Conservation (phyloP, 345 rosid genomes). For the Dovyalis caffra region DNA sequence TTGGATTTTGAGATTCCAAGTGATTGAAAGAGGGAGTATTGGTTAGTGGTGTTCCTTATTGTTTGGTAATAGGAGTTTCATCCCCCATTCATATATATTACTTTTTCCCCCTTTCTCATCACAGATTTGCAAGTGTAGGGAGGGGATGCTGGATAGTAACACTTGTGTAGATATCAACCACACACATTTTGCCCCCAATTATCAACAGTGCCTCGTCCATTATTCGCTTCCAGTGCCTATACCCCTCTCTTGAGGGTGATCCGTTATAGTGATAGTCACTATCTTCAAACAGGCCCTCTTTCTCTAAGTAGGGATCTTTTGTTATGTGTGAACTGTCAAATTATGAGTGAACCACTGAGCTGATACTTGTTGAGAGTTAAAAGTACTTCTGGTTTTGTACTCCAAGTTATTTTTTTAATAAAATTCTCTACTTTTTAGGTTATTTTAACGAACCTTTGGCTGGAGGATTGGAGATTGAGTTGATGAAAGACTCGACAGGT, state of each 20-base stretch:
- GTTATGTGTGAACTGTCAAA: not conserved
- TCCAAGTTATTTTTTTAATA: not conserved
- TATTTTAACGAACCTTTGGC: not conserved
- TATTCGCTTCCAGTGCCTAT: not conserved
- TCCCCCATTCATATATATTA: not conserved
- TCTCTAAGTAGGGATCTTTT: not conserved
- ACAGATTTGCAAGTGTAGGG: constrained; percentile 11
- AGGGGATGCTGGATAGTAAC: constrained; percentile 6
- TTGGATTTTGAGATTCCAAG: constrained; percentile 10
- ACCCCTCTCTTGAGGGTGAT: constrained; percentile 9
- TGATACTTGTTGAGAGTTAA: constrained; percentile 4
- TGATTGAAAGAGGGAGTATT: constrained; percentile 8
- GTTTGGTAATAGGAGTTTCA: constrained; percentile 3
- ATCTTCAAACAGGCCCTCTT: not conserved
- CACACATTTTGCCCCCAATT: constrained; percentile 15
- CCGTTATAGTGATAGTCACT: constrained; percentile 11
- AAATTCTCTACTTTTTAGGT: not conserved
- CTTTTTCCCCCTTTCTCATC: not conserved
- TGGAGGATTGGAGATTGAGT: constrained; percentile 16
- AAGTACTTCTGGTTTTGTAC: not conserved
- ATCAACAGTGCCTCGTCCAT: not conserved
- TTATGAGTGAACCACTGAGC: not conserved
- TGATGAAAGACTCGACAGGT: not conserved
- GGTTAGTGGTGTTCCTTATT: constrained; percentile 4
- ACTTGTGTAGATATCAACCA: constrained; percentile 14